These are phyloP conservation scores for Phaseolus lunatus DNA, from an alignment of 306 rosid genomes.

Conservation along the genomic window DNA sequence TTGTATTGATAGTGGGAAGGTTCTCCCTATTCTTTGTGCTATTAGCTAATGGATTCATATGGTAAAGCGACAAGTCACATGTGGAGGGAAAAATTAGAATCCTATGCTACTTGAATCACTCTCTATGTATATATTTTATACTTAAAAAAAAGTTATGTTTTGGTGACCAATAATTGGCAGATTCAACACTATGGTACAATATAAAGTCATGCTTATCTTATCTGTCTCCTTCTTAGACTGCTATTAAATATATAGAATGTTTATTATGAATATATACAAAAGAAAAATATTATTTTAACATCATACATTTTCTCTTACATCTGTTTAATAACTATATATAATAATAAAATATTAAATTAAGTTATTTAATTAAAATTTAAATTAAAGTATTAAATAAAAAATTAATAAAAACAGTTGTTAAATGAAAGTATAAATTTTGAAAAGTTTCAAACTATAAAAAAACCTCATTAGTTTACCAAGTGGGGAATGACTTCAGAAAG, in stretches of 20 bases:
- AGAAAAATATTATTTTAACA: too few relatives aligned
- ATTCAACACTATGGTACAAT: slow-evolving; percentile 24
- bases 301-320: too few relatives aligned
- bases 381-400: too few relatives aligned
- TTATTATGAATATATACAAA: slow-evolving; percentile 30
- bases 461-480: slow-evolving; percentile 39
- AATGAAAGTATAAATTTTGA: too few relatives aligned
- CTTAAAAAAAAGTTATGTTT: slow-evolving; percentile 38
- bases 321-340: too few relatives aligned
- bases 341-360: too few relatives aligned
- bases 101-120: slow-evolving; percentile 67
- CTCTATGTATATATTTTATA: neutral
- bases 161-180: slow-evolving; percentile 63
- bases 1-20: slow-evolving; percentile 55
- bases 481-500: slow-evolving; percentile 40
- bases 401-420: too few relatives aligned
- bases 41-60: slow-evolving; percentile 21
- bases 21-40: slow-evolving; percentile 39
- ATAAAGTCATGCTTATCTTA: slow-evolving; percentile 33
- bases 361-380: too few relatives aligned
- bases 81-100: slow-evolving; percentile 64
- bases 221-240: slow-evolving; percentile 31
- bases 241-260: slow-evolving; percentile 45
- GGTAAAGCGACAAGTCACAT: slow-evolving; percentile 58
- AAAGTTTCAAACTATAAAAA: too few relatives aligned